Base-by-base conservation (phyloP, 495 filamentous ascomycete genomes). In the Hypoxylon cercidicola region DNA sequence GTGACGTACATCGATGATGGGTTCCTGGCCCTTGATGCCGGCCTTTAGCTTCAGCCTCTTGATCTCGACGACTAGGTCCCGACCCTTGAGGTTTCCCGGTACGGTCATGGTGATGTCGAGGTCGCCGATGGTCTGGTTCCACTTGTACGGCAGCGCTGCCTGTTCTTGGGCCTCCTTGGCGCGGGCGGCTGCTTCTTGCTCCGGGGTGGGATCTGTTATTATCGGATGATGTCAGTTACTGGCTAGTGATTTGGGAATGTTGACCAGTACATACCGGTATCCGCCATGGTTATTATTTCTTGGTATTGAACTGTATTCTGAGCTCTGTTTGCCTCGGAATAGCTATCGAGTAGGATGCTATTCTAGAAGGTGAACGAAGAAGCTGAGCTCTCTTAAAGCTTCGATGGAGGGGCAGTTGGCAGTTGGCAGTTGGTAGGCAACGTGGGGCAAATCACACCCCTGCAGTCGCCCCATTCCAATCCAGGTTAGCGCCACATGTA, bases 61-160 rank as follows among this genome's bases (percentile, higher is more conserved):
- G 74, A 98, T 84, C 49, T 90, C 87, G 19, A 99, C 89, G 45
- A 88, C 86, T 15, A 98, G 77, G 66, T 99, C 95, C 43, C 87
- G 84, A n/a, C 85, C 91, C 74, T 93, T 93, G 65, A 97, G 78
- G 65, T 90, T 95, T 18, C 81, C 87, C 1, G 93, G 86, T 2
- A 99, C 86, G 43, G 73, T 78, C 51, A 93, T 78, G 28, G 84
- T 89, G 62, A 99, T 78, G 70, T 98, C 93, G 63, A 97, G 78
- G 66, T 98, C 96, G 60, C 84, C 82, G 77, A 99, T 97, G n/a
- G 89, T 93, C 77, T 99, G 95, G 1, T 86, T 91, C 95, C 95
- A 99, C 79, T 95, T 93, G 88, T 99, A 99, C 3, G 95, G 95
- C 9, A 99, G 88, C 40, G 88, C 84, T 18, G 90, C 92, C 81